Evolutionary conservation across 2,329 filamentous ascomycete genomes (phyloP), one percentile per base, ranked within the genome.

Genomic region (Fusarium hostae): DNA sequence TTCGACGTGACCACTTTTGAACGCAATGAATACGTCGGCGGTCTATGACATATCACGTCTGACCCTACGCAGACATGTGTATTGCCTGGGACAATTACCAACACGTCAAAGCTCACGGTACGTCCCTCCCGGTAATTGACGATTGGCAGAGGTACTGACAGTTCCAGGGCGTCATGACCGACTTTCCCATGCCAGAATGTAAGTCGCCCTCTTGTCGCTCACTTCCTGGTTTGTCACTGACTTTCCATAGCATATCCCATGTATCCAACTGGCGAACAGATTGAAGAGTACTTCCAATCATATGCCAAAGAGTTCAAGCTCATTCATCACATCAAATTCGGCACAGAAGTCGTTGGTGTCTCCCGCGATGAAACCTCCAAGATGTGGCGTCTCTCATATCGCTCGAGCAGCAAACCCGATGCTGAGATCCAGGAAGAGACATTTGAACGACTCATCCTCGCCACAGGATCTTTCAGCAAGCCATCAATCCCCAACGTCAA

Each of bases 101-200:
- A 15, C 2, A n/a, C 11, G 10, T 47, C 32, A 20, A 45, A 39
- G 34, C 41, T n/a, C 9, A 51, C 48, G 1, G 48, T 51, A 2
- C 1, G 32, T 35, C n/a, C 13, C 4, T 15, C n/a, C 2, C 6
- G 3, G 8, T 3, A 1, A 24, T 26, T 6, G 6, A 34, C 16
- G 2, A 11, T 7, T 50, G n/a, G 30, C 8, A 30, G 18, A 2
- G 12, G 0, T 24, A 15, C 48, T 51, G 22, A 39, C 5, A 0
- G 2, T n/a, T n/a, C 4, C 22, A 52, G 48, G 48, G 48, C 6
- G 48, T 52, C 12, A 52, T 39, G 34, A 66, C 63, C 9, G 63
- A 66, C 30, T 66, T 66, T 20, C 59, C 63, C 6, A 63, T 66
- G 28, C 63, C 63, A 13, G 32, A 66, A 34, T 52, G 63, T 57